These are phyloP conservation scores for Annulohypoxylon moriforme DNA, from an alignment of 495 filamentous ascomycete genomes.

Conservation along the genomic window DNA sequence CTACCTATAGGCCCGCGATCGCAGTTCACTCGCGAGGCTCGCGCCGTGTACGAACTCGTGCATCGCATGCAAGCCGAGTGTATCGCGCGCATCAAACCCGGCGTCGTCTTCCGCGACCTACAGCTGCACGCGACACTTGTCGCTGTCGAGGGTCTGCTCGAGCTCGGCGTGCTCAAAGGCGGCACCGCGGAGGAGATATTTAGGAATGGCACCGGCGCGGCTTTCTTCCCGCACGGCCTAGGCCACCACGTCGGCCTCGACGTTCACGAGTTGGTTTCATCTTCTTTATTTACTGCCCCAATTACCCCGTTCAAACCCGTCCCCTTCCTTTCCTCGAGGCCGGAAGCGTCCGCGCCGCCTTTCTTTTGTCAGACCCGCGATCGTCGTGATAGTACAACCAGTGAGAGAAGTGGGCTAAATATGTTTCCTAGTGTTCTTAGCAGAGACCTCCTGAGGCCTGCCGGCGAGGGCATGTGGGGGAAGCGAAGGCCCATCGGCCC, in stretches of 20 bases:
- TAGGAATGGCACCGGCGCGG: slow-evolving; percentile 71
- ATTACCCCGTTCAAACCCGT: slow-evolving; percentile 25
- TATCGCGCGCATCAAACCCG: slow-evolving; percentile 72
- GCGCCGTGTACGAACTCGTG: slow-evolving; percentile 79
- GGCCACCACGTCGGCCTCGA: slow-evolving; percentile 93
- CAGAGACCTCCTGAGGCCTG: slow-evolving; percentile 46
- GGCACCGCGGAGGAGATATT: slow-evolving; percentile 73
- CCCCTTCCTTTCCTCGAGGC: slow-evolving; percentile 14
- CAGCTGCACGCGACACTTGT: slow-evolving; percentile 78
- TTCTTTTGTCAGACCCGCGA: background rate
- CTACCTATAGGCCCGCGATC: slow-evolving; percentile 72
- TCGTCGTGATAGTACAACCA: slow-evolving; percentile 18
- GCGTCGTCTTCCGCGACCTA: slow-evolving; percentile 72
- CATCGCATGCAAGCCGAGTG: slow-evolving; percentile 85
- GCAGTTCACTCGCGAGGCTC: slow-evolving; percentile 72
- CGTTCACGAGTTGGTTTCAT: slow-evolving; percentile 73
- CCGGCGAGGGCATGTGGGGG: slow-evolving; percentile 49
- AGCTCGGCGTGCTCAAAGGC: slow-evolving; percentile 72
- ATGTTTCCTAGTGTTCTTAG: slow-evolving; percentile 44
- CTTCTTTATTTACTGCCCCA: slow-evolving; percentile 10
- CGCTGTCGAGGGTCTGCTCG: slow-evolving; percentile 74
- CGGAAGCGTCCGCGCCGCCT: background rate
- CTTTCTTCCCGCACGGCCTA: slow-evolving; percentile 93
- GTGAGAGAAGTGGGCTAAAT: slow-evolving; percentile 3
- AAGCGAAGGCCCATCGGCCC: slow-evolving; percentile 47